phyloP scores from a whole-genome alignment of 1,284 basidiomycete genomes.

The Sanghuangporus baumii region DNA sequence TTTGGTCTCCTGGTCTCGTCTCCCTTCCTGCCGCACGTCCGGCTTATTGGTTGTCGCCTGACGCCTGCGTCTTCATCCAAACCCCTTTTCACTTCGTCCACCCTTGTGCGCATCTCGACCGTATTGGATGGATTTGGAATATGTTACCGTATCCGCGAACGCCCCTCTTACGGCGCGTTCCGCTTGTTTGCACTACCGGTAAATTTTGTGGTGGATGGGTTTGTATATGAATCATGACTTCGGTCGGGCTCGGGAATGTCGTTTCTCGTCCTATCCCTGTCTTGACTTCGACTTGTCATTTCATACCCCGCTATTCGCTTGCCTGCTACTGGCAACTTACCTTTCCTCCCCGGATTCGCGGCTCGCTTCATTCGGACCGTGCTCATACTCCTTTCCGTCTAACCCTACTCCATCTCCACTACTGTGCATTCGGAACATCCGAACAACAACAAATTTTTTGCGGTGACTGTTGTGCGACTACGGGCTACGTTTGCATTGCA shows the following conservation, averaged over 20 bases:
- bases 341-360: neutral
- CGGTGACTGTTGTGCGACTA: neutral
- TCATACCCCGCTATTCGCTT: conserved; percentile 4
- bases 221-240: neutral
- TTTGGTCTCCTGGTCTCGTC: neutral
- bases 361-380: conserved; percentile 25
- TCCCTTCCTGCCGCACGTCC: neutral
- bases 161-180: neutral
- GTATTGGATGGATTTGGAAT: neutral
- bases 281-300: neutral
- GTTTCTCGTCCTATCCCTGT: neutral
- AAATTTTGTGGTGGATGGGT: neutral
- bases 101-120: neutral
- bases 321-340: conserved; percentile 17
- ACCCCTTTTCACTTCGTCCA: neutral
- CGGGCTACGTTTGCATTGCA: neutral
- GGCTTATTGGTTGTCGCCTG: neutral
- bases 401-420: neutral
- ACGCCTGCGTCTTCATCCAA: neutral
- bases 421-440: neutral
- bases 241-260: neutral
- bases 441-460: neutral
- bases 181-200: neutral
- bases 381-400: conserved; percentile 20
- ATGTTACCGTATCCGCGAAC: neutral